These are phyloP conservation scores for Colletotrichum sp. DNA, from an alignment of 2,329 filamentous ascomycete species.

Conservation along the genomic window DNA sequence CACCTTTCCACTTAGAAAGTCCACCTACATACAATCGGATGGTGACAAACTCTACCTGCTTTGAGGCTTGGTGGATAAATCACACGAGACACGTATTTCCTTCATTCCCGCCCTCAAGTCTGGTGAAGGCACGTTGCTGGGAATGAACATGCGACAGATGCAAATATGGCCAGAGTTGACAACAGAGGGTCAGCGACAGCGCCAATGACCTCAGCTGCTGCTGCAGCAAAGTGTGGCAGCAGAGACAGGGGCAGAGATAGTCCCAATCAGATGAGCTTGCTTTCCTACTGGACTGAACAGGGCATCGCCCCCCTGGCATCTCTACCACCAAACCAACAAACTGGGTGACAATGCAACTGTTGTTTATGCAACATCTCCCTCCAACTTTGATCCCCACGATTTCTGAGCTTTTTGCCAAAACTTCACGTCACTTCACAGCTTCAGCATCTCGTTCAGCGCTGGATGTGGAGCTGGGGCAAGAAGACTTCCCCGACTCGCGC, in stretches of 20 bases:
- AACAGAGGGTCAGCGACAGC: neutral
- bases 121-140: neutral
- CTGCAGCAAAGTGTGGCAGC: neutral
- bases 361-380: neutral
- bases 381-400: neutral
- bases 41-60: accelerated
- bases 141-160: neutral
- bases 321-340: neutral
- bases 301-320: neutral
- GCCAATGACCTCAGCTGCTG: neutral
- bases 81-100: accelerated
- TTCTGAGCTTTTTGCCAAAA: neutral
- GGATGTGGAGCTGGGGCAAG: neutral
- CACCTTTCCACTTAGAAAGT: neutral
- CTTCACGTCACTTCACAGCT: neutral
- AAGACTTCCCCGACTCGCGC: neutral
- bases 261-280: neutral
- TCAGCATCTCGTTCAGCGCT: neutral
- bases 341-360: neutral
- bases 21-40: neutral
- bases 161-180: neutral
- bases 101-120: neutral
- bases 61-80: neutral
- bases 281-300: neutral
- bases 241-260: neutral